Evolutionary conservation across 768 basidiomycete species (phyloP).

Genomic region (Gloeophyllum trabeum): DNA sequence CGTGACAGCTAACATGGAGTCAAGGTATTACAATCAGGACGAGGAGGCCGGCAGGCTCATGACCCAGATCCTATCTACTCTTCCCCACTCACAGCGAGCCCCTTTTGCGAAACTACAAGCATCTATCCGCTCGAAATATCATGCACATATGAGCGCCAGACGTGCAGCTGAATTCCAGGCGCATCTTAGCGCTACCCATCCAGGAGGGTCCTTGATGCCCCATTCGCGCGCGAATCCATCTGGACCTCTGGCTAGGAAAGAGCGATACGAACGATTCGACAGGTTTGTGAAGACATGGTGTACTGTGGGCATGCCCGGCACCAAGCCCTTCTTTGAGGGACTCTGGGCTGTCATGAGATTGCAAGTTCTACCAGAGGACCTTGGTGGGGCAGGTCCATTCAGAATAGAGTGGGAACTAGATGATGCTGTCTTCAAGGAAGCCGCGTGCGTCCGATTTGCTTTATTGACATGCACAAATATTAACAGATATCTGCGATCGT

Average conservation of each 20-base stretch:
- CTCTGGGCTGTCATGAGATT: slow-evolving; percentile 73
- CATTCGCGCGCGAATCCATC: slow-evolving; percentile 57
- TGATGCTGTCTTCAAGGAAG: slow-evolving; percentile 89
- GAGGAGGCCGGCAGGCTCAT: slow-evolving; percentile 68
- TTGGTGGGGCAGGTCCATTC: slow-evolving; percentile 69
- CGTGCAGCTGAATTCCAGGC: slow-evolving; percentile 80
- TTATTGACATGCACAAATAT: neutral
- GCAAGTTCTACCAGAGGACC: slow-evolving; percentile 66
- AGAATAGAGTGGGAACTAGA: slow-evolving; percentile 86
- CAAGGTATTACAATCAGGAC: slow-evolving; percentile 79
- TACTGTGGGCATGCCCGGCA: slow-evolving; percentile 78
- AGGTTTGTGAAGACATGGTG: slow-evolving; percentile 78
- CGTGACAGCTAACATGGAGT: no score
- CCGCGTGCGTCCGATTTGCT: slow-evolving; percentile 53
- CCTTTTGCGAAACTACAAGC: slow-evolving; percentile 82
- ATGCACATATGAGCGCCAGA: slow-evolving; percentile 67
- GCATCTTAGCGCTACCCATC: slow-evolving; percentile 65
- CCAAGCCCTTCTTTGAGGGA: slow-evolving; percentile 76
- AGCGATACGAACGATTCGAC: slow-evolving; percentile 66
- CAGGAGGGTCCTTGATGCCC: slow-evolving; percentile 72
- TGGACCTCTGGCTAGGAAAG: slow-evolving; percentile 57
- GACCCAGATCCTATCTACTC: slow-evolving; percentile 70
- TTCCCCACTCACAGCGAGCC: slow-evolving; percentile 77
- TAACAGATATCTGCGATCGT: neutral
- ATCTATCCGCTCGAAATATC: slow-evolving; percentile 76